Evolutionary conservation across 1,139 yeast genomes (phyloP).

Genomic region (Kluyveromyces sp.): DNA sequence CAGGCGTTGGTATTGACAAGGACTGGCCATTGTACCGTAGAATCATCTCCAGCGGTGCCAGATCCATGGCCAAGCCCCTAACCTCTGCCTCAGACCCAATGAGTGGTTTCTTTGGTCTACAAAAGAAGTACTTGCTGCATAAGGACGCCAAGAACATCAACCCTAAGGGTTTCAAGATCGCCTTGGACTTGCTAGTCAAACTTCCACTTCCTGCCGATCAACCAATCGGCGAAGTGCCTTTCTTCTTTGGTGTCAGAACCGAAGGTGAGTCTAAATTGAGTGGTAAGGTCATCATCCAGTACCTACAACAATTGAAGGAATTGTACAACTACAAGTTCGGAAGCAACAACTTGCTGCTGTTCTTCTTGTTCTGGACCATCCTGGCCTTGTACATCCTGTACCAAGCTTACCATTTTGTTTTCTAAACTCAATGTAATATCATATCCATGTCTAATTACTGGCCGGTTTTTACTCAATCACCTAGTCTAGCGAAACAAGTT

Average conservation of each 20-base stretch:
- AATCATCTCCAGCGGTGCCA: conserved; percentile 39
- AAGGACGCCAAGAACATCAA: conserved; percentile 31
- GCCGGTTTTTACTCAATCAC: not conserved
- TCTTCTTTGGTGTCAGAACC: conserved; percentile 42
- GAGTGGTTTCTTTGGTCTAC: conserved; percentile 42
- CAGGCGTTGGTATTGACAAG: conserved; percentile 42
- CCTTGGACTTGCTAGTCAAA: conserved; percentile 38
- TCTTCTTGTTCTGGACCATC: conserved; percentile 25
- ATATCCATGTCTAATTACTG: not conserved
- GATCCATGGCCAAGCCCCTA: conserved; percentile 38
- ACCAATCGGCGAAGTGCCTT: conserved; percentile 39
- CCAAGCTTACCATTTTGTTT: conserved; percentile 8
- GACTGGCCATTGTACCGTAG: conserved; percentile 43
- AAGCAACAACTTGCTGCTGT: conserved; percentile 28
- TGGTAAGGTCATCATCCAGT: conserved; percentile 40
- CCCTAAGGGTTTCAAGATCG: conserved; percentile 40
- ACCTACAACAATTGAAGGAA: conserved; percentile 37
- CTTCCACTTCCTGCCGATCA: conserved; percentile 33
- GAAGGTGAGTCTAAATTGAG: conserved; percentile 42
- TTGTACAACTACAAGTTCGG: conserved; percentile 39
- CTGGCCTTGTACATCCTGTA: conserved; percentile 25
- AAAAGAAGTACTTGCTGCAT: conserved; percentile 33
- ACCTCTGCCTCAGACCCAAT: conserved; percentile 42
- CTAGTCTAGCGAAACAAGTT: too few relatives aligned
- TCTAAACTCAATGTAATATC: not conserved